Percentiles rank a stretch among this genome's conserved stretches.
These are phyloP conservation scores for Saitozyma podzolica DNA, from an alignment of 768 basidiomycete genomes.

Conservation along the genomic window DNA sequence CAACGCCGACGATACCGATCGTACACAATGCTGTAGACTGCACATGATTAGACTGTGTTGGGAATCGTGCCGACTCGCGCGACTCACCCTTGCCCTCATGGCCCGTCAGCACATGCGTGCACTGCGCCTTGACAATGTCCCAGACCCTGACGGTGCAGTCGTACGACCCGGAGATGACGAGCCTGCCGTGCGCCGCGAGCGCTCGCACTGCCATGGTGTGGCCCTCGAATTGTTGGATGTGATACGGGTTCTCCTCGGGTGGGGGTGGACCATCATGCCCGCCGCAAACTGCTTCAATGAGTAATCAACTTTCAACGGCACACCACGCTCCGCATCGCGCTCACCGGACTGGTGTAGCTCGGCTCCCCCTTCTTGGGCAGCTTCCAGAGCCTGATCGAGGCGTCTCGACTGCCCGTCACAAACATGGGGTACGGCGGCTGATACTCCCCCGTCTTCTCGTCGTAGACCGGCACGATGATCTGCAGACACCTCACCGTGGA, in stretches of 20 bases:
- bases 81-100: conserved; percentile 85
- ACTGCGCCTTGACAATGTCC: conserved; percentile 82
- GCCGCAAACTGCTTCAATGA: not conserved
- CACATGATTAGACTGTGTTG: conserved; percentile 6
- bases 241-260: conserved; percentile 75
- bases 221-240: conserved; percentile 77
- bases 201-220: conserved; percentile 91
- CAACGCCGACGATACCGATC: conserved; percentile 83
- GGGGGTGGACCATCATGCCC: conserved; percentile 13
- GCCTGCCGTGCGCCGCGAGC: conserved; percentile 83
- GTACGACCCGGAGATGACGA: conserved; percentile 91
- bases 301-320: not conserved
- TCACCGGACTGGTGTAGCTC: conserved; percentile 18
- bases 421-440: conserved; percentile 71
- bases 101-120: conserved; percentile 76
- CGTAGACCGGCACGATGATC: conserved; percentile 88
- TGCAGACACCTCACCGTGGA: conserved; percentile 94
- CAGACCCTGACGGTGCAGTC: conserved; percentile 93
- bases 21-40: conserved; percentile 93
- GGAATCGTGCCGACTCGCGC: not conserved
- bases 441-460: conserved; percentile 67
- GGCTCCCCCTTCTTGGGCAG: conserved; percentile 69
- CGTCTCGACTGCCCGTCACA: conserved; percentile 71
- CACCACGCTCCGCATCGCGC: not conserved
- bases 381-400: conserved; percentile 67